Evolutionary conservation across 1,284 basidiomycete genomes (phyloP), one percentile per base, ranked within the genome.

Genomic region (Mycena sp.): DNA sequence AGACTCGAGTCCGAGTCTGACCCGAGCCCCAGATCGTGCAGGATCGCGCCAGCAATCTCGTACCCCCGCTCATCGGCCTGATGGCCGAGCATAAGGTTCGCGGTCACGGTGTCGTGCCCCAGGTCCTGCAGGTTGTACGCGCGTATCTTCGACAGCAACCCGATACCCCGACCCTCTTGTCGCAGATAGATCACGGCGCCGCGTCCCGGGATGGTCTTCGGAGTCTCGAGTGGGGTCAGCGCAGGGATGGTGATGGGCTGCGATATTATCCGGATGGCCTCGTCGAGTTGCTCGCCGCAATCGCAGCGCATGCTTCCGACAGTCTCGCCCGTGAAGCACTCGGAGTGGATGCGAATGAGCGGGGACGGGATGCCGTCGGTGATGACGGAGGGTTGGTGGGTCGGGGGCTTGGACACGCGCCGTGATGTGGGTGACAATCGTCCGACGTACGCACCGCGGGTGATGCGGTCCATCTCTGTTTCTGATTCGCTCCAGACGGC

Each of bases 111-210:
- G 79, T 99, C 98, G 74, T 99, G 95, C 0, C 98, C 98, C 58
- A 99, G 83, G 75, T 99, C 98, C 76, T 99, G 98, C 29, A 99
- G 83, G 74, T 99, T 99, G 82, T 99, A 99, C 12, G 98, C 98
- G 52, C 94, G 89, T 63, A 99, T 93, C 77, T 99, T 99, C 64
- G 96, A 96, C 37, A 99, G 80, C 5, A 99, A 81, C 0, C 98
- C 98, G 68, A 99, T 99, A 2, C 98, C 98, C 19, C 98, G 90
- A n/a, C 98, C 98, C 77, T 99, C 98, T 78, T 99, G 98, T 16
- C 98, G 91, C 67, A 99, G 87, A 78, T 99, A 99, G 62, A 99
- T 87, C 61, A 99, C 91, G 3, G 93, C 96, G n/a, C 98, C 98
- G 12, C 95, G 89, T 4, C 94, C 93, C 1, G 91, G 92, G 52